These are phyloP conservation scores for Fusarium sp. DNA, from an alignment of 2,329 filamentous ascomycete genomes.

Conservation along the genomic window DNA sequence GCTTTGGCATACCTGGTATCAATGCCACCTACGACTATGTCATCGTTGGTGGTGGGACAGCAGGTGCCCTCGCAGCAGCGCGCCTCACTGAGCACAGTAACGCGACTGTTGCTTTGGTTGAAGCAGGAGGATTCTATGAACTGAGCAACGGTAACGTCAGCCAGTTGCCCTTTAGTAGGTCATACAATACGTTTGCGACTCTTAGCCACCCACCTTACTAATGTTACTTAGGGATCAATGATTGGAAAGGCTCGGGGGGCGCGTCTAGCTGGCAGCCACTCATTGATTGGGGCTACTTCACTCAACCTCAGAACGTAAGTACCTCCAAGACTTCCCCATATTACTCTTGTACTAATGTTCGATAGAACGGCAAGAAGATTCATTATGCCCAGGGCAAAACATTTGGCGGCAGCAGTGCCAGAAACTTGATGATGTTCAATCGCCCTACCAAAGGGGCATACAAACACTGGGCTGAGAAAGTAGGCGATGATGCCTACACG, in stretches of 20 bases:
- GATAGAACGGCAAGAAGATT: not conserved
- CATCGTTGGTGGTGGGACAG: not conserved
- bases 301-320: not conserved
- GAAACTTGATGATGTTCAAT: constrained; percentile 1
- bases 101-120: not conserved
- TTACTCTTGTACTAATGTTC: not conserved
- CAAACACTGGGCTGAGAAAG: not conserved
- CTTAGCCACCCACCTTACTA: not conserved
- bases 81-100: not conserved
- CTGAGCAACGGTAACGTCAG: not conserved
- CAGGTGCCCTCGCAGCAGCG: not conserved
- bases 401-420: not conserved
- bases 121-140: not conserved
- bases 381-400: not conserved
- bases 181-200: not conserved
- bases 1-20: constrained; percentile 14
- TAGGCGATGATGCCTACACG: not conserved
- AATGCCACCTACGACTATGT: constrained; percentile 10
- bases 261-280: not conserved
- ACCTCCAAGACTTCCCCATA: rapidly evolving
- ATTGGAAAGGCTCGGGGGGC: not conserved
- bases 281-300: not conserved
- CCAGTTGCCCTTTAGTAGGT: not conserved
- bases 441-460: not conserved
- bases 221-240: not conserved